phyloP scores from a whole-genome alignment of 2,329 filamentous ascomycete species.

The Neopestalotiopsis sp. region DNA sequence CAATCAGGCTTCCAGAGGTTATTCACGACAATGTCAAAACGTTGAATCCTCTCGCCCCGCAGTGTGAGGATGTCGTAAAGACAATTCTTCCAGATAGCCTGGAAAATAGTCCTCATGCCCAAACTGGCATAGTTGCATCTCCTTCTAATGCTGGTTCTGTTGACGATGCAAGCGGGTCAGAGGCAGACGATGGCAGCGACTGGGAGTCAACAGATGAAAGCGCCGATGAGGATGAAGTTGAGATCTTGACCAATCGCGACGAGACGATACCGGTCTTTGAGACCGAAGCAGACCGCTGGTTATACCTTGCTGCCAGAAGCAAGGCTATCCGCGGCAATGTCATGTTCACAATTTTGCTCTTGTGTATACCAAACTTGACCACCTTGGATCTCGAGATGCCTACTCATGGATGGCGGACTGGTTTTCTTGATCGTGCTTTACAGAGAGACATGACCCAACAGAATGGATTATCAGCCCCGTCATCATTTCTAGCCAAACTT shows the following conservation, averaged over 20 bases:
- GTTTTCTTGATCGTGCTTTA: slow-evolving; percentile 13
- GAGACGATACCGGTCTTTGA: slow-evolving; percentile 4
- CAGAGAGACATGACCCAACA: background rate
- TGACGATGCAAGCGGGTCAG: background rate
- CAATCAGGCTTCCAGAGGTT: slow-evolving; percentile 13
- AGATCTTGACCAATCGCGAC: background rate
- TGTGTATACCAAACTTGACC: slow-evolving; percentile 12
- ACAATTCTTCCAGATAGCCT: background rate
- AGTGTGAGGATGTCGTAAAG: slow-evolving; percentile 2
- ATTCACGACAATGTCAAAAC: background rate
- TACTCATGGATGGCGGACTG: background rate
- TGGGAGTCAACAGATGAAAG: slow-evolving; percentile 20
- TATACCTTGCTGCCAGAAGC: slow-evolving; percentile 5
- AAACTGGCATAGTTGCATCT: background rate
- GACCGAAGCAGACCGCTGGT: slow-evolving; percentile 8
- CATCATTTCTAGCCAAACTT: slow-evolving; percentile 8
- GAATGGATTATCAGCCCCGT: background rate
- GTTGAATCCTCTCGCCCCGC: background rate
- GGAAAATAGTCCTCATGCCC: background rate
- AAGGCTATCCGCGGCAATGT: slow-evolving; percentile 11
- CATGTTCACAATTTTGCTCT: slow-evolving; percentile 15
- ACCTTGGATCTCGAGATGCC: slow-evolving; percentile 18
- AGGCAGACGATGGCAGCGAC: background rate
- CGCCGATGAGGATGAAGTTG: slow-evolving; percentile 10
- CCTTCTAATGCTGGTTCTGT: no score